Percentiles rank a stretch among this genome's conserved stretches.
Conservation (phyloP, 2,329 filamentous ascomycete species). For the Penicillium sumatraense region DNA sequence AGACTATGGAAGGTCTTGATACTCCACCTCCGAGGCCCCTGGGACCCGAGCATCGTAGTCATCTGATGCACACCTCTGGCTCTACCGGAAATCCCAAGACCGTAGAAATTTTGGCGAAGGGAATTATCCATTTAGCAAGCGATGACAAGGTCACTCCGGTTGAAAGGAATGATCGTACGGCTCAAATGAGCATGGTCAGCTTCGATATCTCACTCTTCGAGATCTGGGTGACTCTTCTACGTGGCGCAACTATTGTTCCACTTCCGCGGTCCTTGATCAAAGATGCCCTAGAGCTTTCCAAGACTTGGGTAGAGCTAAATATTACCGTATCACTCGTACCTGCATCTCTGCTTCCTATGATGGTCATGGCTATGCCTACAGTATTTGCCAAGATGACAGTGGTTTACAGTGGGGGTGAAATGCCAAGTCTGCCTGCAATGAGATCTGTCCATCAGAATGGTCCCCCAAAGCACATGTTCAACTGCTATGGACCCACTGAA, state of each 20-base stretch:
- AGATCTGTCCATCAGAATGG: neutral
- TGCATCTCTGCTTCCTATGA: no score
- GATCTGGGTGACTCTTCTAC: conserved; percentile 17
- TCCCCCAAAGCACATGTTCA: neutral
- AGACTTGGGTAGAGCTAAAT: no score
- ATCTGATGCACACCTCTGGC: conserved; percentile 65
- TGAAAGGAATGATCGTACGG: neutral
- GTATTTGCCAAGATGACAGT: no score
- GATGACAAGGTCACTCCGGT: neutral
- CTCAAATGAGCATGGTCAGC: conserved; percentile 15
- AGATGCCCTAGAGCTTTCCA: no score
- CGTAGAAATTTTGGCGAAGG: conserved; percentile 70
- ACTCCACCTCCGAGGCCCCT: no score
- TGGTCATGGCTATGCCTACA: no score
- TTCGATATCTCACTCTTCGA: conserved; percentile 20
- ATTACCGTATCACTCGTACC: no score
- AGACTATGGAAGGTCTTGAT: no score
- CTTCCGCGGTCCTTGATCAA: no score
- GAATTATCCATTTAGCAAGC: conserved; percentile 7
- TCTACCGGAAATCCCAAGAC: conserved; percentile 75
- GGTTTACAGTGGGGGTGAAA: no score
- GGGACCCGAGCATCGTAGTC: conserved; percentile 1
- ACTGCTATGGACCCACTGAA: neutral
- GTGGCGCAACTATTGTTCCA: conserved; percentile 13
- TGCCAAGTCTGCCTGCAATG: no score